Evolutionary conservation across 306 rosid species (phyloP).

Genomic region (Spatholobus suberectus): DNA sequence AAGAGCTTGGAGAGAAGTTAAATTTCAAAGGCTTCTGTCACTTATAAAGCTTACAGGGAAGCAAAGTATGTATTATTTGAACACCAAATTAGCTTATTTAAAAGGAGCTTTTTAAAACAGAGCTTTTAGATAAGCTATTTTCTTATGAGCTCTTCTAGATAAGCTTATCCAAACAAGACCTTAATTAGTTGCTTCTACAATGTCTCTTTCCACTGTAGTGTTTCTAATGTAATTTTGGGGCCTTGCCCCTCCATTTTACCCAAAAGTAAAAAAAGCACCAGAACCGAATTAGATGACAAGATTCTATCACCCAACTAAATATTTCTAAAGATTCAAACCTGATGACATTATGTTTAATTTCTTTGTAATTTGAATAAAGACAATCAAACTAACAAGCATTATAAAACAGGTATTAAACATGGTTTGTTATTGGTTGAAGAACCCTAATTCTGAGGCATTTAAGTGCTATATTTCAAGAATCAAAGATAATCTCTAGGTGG

Average conservation of each 20-base stretch:
- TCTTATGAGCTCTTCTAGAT: no score
- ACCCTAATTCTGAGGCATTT: conserved; percentile 69
- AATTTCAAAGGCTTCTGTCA: no score
- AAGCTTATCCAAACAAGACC: no score
- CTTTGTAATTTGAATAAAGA: background rate
- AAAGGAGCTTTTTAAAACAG: no score
- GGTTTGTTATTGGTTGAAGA: conserved; percentile 85
- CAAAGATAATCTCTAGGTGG: conserved; percentile 84
- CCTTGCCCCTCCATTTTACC: background rate
- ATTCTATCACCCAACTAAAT: background rate
- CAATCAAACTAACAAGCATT: background rate
- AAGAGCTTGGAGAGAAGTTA: no score
- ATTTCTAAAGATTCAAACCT: background rate
- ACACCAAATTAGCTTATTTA: no score
- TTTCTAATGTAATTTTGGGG: no score
- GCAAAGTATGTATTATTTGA: no score
- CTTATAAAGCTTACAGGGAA: no score
- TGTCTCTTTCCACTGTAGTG: no score
- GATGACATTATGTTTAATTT: background rate
- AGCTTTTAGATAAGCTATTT: no score
- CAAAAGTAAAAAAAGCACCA: background rate
- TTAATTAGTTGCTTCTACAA: no score
- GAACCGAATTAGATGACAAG: background rate
- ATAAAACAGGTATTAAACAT: conserved; percentile 67
- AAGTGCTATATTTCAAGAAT: conserved; percentile 71